A percentile compares a stretch with the other conserved stretches of the same genome.
Evolutionary conservation across 257 asterid genomes (phyloP).

Genomic region (Solanum virginianum): DNA sequence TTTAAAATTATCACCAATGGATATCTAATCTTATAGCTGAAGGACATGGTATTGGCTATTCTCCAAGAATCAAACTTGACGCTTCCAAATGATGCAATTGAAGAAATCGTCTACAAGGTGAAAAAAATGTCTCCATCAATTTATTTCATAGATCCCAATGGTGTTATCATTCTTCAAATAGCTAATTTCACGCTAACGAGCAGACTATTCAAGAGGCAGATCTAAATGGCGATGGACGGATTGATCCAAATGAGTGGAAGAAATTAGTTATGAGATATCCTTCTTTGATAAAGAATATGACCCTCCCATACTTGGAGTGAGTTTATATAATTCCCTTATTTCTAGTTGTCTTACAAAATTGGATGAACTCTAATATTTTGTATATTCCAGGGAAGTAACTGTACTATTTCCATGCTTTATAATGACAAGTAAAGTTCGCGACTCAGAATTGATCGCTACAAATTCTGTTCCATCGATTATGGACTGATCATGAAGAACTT

Average conservation of each 20-base stretch:
- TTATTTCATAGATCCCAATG: background rate
- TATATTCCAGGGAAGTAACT: background rate
- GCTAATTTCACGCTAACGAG: background rate
- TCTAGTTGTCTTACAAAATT: background rate
- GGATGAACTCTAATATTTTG: background rate
- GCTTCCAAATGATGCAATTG: background rate
- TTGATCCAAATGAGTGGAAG: slow-evolving; percentile 56
- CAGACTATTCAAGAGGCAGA: slow-evolving; percentile 56
- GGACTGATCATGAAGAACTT: background rate
- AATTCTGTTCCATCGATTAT: background rate
- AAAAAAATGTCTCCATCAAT: background rate
- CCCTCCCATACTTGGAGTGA: slow-evolving; percentile 54
- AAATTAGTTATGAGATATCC: slow-evolving; percentile 47
- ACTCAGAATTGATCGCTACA: background rate
- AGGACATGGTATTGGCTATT: background rate
- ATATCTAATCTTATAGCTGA: background rate
- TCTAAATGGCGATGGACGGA: slow-evolving; percentile 45
- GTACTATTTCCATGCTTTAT: background rate
- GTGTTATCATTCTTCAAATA: background rate
- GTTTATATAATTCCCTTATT: background rate
- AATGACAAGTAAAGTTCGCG: background rate
- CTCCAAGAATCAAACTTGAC: background rate
- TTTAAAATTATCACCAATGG: background rate
- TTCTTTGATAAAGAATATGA: slow-evolving; percentile 59
- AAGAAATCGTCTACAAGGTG: background rate